Conservation (phyloP, 2,329 filamentous ascomycete species). For the Neofusicoccum laricinum region DNA sequence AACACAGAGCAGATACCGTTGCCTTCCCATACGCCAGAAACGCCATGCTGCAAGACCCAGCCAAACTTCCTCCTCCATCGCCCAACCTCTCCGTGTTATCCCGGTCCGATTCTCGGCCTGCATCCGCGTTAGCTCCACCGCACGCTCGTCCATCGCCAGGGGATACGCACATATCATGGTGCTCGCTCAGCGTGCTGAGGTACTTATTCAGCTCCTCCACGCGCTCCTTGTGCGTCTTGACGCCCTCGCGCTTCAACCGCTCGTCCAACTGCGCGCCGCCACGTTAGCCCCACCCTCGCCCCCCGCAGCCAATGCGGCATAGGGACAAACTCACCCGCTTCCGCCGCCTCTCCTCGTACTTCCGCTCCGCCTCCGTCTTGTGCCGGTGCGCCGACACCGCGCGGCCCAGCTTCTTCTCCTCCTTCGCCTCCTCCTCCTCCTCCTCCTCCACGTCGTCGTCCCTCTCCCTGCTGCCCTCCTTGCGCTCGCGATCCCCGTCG, state of each 20-base stretch:
- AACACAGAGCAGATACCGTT: too few relatives aligned
- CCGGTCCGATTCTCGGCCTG: conserved; percentile 55
- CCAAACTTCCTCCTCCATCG: not conserved
- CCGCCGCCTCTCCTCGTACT: conserved; percentile 75
- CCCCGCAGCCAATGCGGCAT: conserved; percentile 8
- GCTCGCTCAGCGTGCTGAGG: conserved; percentile 85
- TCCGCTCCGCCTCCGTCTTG: conserved; percentile 83
- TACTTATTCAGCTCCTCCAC: conserved; percentile 96
- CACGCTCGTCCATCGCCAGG: not conserved
- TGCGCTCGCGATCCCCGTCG: not conserved
- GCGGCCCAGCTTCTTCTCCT: conserved; percentile 24
- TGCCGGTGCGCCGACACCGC: conserved; percentile 24
- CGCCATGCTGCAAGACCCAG: not conserved
- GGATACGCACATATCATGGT: conserved; percentile 80
- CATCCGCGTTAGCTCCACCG: conserved; percentile 21
- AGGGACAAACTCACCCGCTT: conserved; percentile 64
- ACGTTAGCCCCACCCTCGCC: not conserved
- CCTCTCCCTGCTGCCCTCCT: not conserved
- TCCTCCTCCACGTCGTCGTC: not conserved
- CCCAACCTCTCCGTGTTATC: conserved; percentile 41
- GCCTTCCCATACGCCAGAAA: not conserved
- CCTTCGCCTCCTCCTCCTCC: conserved; percentile 22
- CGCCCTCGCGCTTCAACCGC: conserved; percentile 74
- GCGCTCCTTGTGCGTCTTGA: conserved; percentile 95
- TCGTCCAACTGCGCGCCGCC: conserved; percentile 65